Evolutionary conservation across 2,329 filamentous ascomycete species (phyloP).

Genomic region (Parascedosporium putredinis): DNA sequence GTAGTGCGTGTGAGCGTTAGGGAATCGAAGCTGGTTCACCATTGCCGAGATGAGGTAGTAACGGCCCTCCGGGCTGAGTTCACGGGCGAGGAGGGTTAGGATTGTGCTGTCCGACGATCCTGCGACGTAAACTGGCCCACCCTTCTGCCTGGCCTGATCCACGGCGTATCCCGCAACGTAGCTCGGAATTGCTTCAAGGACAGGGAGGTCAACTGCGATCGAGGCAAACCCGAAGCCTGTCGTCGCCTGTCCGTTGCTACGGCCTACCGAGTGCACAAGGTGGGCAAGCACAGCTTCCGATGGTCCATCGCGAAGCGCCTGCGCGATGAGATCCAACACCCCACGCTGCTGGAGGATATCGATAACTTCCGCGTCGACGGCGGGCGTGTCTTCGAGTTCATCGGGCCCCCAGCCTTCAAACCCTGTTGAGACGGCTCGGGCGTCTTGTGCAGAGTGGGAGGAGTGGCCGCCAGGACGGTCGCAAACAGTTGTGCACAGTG

Average conservation of each 20-base stretch:
- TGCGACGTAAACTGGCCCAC: constrained; percentile 40
- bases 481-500: constrained; percentile 85
- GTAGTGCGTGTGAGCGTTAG: constrained; percentile 83
- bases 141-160: constrained; percentile 44
- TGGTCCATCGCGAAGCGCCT: constrained; percentile 48
- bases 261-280: constrained; percentile 63
- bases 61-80: constrained; percentile 64
- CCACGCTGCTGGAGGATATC: constrained; percentile 42
- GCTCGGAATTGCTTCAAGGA: constrained; percentile 75
- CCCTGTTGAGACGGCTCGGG: constrained; percentile 64
- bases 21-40: constrained; percentile 83
- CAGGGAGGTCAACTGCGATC: constrained; percentile 55
- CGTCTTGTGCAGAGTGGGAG: constrained; percentile 57
- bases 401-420: constrained; percentile 65
- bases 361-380: constrained; percentile 52
- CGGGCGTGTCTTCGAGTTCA: constrained; percentile 59
- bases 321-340: constrained; percentile 49
- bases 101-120: constrained; percentile 51
- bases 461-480: constrained; percentile 73
- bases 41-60: constrained; percentile 80
- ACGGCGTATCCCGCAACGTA: constrained; percentile 70
- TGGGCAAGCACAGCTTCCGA: constrained; percentile 66
- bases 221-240: constrained; percentile 57
- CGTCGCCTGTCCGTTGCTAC: constrained; percentile 38
- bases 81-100: constrained; percentile 66